Conservation (phyloP, 2,329 filamentous ascomycete species). For the Zopfia rhizophila region DNA sequence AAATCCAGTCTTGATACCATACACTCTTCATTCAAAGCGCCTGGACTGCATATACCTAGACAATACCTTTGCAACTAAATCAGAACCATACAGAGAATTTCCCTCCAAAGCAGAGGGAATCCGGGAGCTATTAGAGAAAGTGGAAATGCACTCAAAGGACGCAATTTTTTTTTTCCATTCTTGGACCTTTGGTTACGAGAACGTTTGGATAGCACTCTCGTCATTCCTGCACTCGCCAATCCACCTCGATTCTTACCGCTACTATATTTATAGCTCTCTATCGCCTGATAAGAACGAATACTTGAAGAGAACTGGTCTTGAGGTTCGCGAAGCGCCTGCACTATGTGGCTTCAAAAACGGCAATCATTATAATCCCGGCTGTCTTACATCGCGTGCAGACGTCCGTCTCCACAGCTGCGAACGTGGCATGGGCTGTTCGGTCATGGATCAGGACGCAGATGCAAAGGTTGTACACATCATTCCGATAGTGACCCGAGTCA, state of each 20-base stretch:
- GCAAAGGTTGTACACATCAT: slow-evolving; percentile 75
- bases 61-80: slow-evolving; percentile 76
- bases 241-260: slow-evolving; percentile 85
- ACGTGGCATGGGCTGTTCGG: slow-evolving; percentile 70
- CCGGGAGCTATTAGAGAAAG: slow-evolving; percentile 74
- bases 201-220: slow-evolving; percentile 87
- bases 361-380: slow-evolving; percentile 75
- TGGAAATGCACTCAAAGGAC: slow-evolving; percentile 73
- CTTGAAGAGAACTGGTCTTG: slow-evolving; percentile 45
- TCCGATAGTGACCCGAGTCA: slow-evolving; percentile 76
- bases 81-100: slow-evolving; percentile 62
- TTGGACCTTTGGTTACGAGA: slow-evolving; percentile 95
- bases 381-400: slow-evolving; percentile 71
- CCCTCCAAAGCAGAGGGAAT: slow-evolving; percentile 79
- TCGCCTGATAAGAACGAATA: slow-evolving; percentile 45
- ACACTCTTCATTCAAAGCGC: slow-evolving; percentile 59
- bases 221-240: slow-evolving; percentile 75
- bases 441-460: slow-evolving; percentile 57
- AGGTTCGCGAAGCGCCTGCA: slow-evolving; percentile 68
- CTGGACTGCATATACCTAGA: slow-evolving; percentile 90
- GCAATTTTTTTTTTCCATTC: slow-evolving; percentile 86
- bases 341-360: slow-evolving; percentile 80
- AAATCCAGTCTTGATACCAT: slow-evolving; percentile 79
- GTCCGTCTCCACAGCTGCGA: slow-evolving; percentile 88
- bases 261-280: slow-evolving; percentile 74